Evolutionary conservation across 441 rosid species (phyloP).

Genomic region (Manihot esculenta): DNA sequence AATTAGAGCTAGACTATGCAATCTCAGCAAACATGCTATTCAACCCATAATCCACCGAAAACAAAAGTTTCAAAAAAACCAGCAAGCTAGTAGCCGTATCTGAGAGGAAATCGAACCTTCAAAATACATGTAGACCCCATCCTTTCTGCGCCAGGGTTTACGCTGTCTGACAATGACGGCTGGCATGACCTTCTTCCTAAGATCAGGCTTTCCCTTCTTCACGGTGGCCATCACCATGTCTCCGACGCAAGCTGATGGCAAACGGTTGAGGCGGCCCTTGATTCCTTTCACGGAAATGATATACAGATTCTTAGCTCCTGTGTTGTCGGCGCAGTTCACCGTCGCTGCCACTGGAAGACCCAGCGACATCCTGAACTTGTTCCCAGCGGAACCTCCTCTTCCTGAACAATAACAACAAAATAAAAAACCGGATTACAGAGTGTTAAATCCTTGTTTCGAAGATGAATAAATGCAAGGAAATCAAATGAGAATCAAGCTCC

Average conservation of each 20-base stretch:
- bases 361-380: conserved; percentile 91
- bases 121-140: conserved; percentile 83
- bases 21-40: neutral
- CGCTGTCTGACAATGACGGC: conserved; percentile 78
- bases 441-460: neutral
- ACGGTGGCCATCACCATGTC: conserved; percentile 91
- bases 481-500: neutral
- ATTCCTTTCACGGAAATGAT: conserved; percentile 80
- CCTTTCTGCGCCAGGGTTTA: conserved; percentile 90
- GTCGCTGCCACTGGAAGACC: conserved; percentile 97
- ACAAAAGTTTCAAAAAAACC: neutral
- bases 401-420: conserved; percentile 31
- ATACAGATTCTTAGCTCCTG: conserved; percentile 83
- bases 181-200: conserved; percentile 72
- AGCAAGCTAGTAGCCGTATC: neutral
- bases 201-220: conserved; percentile 74
- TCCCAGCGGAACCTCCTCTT: conserved; percentile 82
- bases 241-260: conserved; percentile 74
- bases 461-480: neutral
- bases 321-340: conserved; percentile 87
- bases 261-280: conserved; percentile 66
- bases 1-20: neutral
- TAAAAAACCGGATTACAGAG: neutral
- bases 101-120: conserved; percentile 44
- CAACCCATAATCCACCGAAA: neutral